Conservation (phyloP, 345 rosid species). For the Lepidium sativum region DNA sequence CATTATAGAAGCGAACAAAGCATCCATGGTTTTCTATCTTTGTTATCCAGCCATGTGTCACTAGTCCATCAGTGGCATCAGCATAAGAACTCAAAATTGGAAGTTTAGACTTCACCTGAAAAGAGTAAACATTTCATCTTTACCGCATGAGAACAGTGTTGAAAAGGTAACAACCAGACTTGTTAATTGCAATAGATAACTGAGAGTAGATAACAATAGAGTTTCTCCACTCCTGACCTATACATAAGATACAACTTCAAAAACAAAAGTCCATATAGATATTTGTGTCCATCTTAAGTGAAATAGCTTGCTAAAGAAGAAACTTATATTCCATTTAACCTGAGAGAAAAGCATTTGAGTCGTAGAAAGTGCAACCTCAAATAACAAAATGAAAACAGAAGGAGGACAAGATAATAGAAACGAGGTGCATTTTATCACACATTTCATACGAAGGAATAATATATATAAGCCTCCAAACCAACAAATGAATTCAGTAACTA, state of each 20-base stretch:
- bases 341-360: not conserved
- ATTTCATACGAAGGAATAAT: not conserved
- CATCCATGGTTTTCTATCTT: slow-evolving; percentile 94
- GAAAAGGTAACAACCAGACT: slow-evolving; percentile 2
- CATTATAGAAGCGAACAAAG: slow-evolving; percentile 89
- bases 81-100: slow-evolving; percentile 71
- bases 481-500: slow-evolving; percentile 3
- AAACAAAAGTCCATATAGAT: not conserved
- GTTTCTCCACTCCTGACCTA: not conserved
- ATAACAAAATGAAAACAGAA: not conserved
- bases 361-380: not conserved
- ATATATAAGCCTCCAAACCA: slow-evolving; percentile 4
- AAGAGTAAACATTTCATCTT: slow-evolving; percentile 15
- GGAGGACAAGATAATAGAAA: not conserved
- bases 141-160: slow-evolving; percentile 8
- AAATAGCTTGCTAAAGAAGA: not conserved
- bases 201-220: not conserved
- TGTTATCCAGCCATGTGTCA: slow-evolving; percentile 95
- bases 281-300: not conserved
- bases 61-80: slow-evolving; percentile 73
- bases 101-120: slow-evolving; percentile 88
- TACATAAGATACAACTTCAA: not conserved
- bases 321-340: not conserved
- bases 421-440: not conserved
- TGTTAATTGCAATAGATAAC: not conserved